phyloP scores from a whole-genome alignment of 345 rosid genomes.

The Aquilaria malaccensis region DNA sequence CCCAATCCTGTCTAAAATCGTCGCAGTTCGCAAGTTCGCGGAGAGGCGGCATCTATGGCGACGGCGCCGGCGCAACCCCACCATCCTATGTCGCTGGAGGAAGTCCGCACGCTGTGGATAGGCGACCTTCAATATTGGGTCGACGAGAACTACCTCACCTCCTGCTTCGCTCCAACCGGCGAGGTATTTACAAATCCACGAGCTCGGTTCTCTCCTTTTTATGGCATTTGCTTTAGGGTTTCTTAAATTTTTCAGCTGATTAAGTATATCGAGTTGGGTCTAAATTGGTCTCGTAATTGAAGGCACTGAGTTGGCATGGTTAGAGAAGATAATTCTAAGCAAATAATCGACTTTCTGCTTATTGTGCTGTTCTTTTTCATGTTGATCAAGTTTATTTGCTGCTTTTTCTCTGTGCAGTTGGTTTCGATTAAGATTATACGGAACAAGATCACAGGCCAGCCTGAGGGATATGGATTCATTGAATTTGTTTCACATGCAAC shows the following conservation, averaged over 20 bases:
- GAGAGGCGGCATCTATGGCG: conserved; percentile 18
- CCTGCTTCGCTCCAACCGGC: conserved; percentile 93
- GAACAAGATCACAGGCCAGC: conserved; percentile 87
- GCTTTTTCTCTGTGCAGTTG: conserved; percentile 36
- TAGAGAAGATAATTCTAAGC: too few relatives aligned
- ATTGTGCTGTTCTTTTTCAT: neutral
- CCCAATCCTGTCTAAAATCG: too few relatives aligned
- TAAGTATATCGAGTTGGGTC: too few relatives aligned
- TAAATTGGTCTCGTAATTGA: too few relatives aligned
- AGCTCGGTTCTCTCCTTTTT: too few relatives aligned
- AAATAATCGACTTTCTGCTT: neutral
- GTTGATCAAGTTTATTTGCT: too few relatives aligned
- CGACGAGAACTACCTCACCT: conserved; percentile 74
- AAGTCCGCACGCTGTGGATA: conserved; percentile 95
- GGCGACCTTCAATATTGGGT: conserved; percentile 97
- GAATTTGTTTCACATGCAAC: conserved; percentile 88
- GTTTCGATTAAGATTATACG: conserved; percentile 88
- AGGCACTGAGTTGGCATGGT: too few relatives aligned
- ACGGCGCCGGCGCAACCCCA: conserved; percentile 57
- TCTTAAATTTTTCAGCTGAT: too few relatives aligned
- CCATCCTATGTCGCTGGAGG: conserved; percentile 83
- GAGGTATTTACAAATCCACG: conserved; percentile 41
- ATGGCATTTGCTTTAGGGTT: too few relatives aligned
- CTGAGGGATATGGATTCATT: conserved; percentile 96
- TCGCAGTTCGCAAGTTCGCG: too few relatives aligned